Evolutionary conservation across 1,284 basidiomycete species (phyloP).

Genomic region (Puccinia horiana): DNA sequence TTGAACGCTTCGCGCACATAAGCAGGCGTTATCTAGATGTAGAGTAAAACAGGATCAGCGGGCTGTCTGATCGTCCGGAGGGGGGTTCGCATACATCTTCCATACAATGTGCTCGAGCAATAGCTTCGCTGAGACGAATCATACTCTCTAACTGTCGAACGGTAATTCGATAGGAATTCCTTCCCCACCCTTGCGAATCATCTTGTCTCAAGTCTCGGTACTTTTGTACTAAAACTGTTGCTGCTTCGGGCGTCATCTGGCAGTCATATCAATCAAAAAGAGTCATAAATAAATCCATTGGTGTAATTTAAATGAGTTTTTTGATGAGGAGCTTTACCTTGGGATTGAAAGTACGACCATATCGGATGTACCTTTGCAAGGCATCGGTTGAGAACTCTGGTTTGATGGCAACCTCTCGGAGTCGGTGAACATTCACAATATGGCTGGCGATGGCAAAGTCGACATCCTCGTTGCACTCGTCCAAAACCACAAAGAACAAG

Average conservation of each 20-base stretch:
- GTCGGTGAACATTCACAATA: constrained; percentile 96
- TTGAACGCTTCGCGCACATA: constrained; percentile 95
- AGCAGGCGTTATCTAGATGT: constrained; percentile 74
- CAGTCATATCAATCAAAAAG: constrained; percentile 24
- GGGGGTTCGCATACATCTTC: constrained; percentile 66
- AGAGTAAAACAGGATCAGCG: constrained; percentile 10
- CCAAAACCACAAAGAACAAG: constrained; percentile 95
- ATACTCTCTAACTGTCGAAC: constrained; percentile 95
- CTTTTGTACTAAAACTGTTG: constrained; percentile 91
- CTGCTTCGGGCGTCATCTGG: constrained; percentile 88
- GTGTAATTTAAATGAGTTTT: not conserved
- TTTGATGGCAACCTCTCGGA: constrained; percentile 87
- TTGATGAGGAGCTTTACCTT: constrained; percentile 67
- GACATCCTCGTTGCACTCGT: constrained; percentile 91
- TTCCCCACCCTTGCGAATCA: constrained; percentile 80
- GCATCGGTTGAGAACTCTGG: constrained; percentile 97
- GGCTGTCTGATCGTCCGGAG: not conserved
- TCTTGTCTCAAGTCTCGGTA: constrained; percentile 90
- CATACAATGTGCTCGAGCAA: constrained; percentile 93
- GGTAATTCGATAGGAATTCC: constrained; percentile 92
- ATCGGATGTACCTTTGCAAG: constrained; percentile 92
- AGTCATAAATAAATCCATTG: not conserved
- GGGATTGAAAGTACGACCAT: constrained; percentile 92
- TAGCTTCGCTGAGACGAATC: constrained; percentile 94
- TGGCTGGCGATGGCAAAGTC: constrained; percentile 93